phyloP scores from a whole-genome alignment of 2,329 filamentous ascomycete genomes.

The Aspergillus hortae region DNA sequence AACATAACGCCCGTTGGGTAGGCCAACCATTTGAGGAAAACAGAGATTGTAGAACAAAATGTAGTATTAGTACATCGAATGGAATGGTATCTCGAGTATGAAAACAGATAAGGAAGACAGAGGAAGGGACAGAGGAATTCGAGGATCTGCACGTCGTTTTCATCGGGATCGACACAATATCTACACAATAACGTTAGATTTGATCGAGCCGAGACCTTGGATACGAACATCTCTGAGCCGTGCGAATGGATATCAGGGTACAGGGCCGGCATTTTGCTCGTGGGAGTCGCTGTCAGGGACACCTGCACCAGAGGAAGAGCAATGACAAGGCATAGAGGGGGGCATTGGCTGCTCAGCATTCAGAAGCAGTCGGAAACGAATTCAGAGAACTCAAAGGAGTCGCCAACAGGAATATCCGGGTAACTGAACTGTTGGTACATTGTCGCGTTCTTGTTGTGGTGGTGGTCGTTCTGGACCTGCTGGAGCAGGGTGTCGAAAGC shows the following conservation, averaged over 20 bases:
- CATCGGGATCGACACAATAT: too few relatives aligned
- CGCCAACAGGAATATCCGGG: slow-evolving; percentile 7
- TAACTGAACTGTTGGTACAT: slow-evolving; percentile 8
- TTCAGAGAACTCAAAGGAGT: slow-evolving; percentile 18
- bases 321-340: neutral
- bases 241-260: too few relatives aligned
- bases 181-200: too few relatives aligned
- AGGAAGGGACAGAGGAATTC: neutral
- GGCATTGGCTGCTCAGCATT: neutral
- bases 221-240: too few relatives aligned
- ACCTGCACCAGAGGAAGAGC: neutral
- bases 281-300: too few relatives aligned
- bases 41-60: neutral
- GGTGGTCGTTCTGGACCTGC: slow-evolving; percentile 13
- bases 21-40: neutral
- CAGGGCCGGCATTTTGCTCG: too few relatives aligned
- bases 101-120: neutral
- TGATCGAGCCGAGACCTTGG: too few relatives aligned
- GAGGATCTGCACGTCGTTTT: too few relatives aligned
- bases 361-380: slow-evolving; percentile 16
- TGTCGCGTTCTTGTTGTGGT: neutral
- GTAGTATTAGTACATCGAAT: neutral
- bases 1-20: too few relatives aligned
- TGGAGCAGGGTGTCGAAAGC: slow-evolving; percentile 17
- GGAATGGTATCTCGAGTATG: neutral